Base-by-base conservation (phyloP, 2,329 filamentous ascomycete species). In the Metarhizium robertsii region DNA sequence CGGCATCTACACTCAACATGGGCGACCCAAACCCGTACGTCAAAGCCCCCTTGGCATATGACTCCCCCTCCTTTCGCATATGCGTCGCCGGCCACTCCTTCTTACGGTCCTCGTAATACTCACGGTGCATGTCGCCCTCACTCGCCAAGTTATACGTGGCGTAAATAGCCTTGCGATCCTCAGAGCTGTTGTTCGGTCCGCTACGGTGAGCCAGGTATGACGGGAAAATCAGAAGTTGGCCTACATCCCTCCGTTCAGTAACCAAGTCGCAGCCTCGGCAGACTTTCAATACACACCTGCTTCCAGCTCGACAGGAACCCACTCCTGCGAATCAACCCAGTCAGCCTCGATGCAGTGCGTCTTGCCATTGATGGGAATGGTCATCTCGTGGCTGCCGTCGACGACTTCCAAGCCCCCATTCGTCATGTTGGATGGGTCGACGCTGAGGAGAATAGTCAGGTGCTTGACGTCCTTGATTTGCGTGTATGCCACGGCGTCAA, bases 391-490 rank as follows among this genome's bases (percentile, higher is more conserved):
- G 52, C 60, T 61, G 3, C 16, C 55, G 25, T 58, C 54, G 16
- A 60, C 59, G 1, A 60, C 57, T 25, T 60, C 60, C 7, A 60
- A 53, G 16, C 60, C 57, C 3, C 60, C 60, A n/a, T 61, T 61
- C 6, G 32, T 14, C 25, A 25, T 25, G 25, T 25, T 25, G 25
- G 25, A 25, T 25, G 25, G 25, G 25, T 25, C 25, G 25, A 25
- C 25, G 25, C 25, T 25, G 25, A 25, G 25, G 3, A 25, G 25
- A 25, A 25, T 25, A 25, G 25, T 25, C 25, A 25, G 0, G 25
- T 25, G 25, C 25, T 25, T 25, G 25, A 25, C 25, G 4, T 25
- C 25, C 25, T 25, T 25, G 25, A 25, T 25, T 25, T 25, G 25
- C 25, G 25, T 25, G 25, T 25, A 25, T 25, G 25, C 25, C 4